phyloP scores from a whole-genome alignment of 768 basidiomycete genomes.

The Leucocoprinus leucothites region DNA sequence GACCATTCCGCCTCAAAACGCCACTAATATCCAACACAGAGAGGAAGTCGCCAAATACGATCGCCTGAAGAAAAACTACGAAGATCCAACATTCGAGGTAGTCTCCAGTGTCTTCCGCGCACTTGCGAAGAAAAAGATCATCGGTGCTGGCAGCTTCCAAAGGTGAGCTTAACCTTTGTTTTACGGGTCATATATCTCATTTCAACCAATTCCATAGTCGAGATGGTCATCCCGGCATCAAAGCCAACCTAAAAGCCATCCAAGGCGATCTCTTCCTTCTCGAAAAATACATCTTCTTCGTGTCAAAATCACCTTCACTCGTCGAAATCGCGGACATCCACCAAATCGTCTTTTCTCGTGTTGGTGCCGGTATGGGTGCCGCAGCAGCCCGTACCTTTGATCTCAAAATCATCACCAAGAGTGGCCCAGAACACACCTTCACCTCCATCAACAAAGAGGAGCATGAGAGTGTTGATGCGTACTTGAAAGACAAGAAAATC shows the following conservation, averaged over 20 bases:
- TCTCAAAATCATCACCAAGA: conserved; percentile 83
- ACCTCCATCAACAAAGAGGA: conserved; percentile 96
- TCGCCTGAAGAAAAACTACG: conserved; percentile 88
- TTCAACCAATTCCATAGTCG: conserved; percentile 45
- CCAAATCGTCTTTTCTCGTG: conserved; percentile 89
- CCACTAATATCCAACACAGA: conserved; percentile 30
- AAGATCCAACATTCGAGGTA: conserved; percentile 93
- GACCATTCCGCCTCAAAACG: not conserved
- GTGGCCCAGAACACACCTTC: conserved; percentile 84
- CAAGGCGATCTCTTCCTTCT: conserved; percentile 98
- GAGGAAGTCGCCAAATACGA: conserved; percentile 79
- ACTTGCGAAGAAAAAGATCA: conserved; percentile 87
- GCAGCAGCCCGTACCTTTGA: conserved; percentile 92
- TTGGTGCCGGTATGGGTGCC: conserved; percentile 80
- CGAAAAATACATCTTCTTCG: conserved; percentile 97
- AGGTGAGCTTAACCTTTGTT: conserved; percentile 44
- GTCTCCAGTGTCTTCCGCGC: conserved; percentile 93
- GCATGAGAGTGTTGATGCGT: conserved; percentile 79
- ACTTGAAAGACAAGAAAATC: conserved; percentile 88
- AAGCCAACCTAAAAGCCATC: conserved; percentile 94
- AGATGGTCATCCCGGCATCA: conserved; percentile 90
- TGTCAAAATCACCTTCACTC: conserved; percentile 91
- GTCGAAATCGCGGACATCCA: conserved; percentile 89
- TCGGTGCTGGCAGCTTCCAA: conserved; percentile 81
- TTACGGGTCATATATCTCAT: not conserved